These are phyloP conservation scores for Orbilia oligospora DNA, from an alignment of 2,329 filamentous ascomycete genomes.

Conservation along the genomic window DNA sequence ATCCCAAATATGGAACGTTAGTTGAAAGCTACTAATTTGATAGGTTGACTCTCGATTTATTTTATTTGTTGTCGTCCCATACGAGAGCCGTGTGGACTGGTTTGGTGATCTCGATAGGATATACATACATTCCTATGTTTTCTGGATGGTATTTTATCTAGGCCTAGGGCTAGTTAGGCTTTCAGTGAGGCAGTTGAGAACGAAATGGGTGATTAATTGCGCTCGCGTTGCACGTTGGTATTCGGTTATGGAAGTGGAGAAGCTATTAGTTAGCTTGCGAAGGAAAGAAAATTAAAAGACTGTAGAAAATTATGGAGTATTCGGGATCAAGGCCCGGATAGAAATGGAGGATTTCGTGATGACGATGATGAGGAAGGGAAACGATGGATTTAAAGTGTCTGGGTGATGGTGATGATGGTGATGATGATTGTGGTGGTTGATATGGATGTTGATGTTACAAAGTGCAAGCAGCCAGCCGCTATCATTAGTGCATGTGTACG, in stretches of 20 bases:
- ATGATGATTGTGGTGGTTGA: not conserved
- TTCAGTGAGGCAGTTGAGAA: constrained; percentile 21
- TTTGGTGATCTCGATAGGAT: not conserved
- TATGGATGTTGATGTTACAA: not conserved
- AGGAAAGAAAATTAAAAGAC: not conserved
- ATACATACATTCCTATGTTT: no score
- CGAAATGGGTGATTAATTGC: constrained; percentile 16
- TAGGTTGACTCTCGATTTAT: not conserved
- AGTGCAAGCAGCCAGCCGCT: constrained; percentile 10
- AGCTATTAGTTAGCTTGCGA: no score
- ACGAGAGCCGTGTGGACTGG: not conserved
- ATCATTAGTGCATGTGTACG: constrained; percentile 15
- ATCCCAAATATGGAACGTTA: constrained; percentile 1
- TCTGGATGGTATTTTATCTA: not conserved
- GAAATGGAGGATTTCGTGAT: not conserved
- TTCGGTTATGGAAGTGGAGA: not conserved
- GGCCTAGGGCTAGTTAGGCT: not conserved
- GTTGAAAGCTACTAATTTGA: not conserved
- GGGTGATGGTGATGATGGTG: not conserved
- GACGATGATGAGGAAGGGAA: not conserved
- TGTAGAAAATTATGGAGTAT: not conserved
- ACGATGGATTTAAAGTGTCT: not conserved
- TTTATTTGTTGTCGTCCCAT: not conserved
- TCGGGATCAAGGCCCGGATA: not conserved
- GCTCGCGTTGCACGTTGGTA: constrained; percentile 11